phyloP scores from a whole-genome alignment of 345 rosid species.

The Geranium brycei region DNA sequence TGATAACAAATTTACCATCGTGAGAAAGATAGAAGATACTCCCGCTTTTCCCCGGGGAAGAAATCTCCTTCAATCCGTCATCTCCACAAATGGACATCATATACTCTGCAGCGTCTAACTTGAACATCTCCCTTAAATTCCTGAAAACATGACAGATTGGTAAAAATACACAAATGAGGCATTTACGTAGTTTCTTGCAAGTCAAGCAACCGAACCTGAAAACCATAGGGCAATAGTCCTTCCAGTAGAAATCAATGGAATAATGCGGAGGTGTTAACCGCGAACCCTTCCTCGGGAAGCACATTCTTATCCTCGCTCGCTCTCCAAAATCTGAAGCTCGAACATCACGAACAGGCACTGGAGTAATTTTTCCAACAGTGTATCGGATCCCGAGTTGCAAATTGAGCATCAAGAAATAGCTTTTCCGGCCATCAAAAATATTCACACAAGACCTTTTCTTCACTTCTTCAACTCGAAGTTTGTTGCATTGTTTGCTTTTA shows the following conservation, averaged over 20 bases:
- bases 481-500: slow-evolving; percentile 33
- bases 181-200: no score
- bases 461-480: slow-evolving; percentile 30
- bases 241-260: slow-evolving; percentile 82
- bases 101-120: slow-evolving; percentile 93
- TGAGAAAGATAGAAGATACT: slow-evolving; percentile 86
- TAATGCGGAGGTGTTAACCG: slow-evolving; percentile 81
- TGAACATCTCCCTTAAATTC: slow-evolving; percentile 94
- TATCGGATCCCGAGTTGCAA: slow-evolving; percentile 97
- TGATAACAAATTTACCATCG: slow-evolving; percentile 83
- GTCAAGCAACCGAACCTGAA: slow-evolving; percentile 45
- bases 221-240: slow-evolving; percentile 97
- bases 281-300: slow-evolving; percentile 77
- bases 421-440: slow-evolving; percentile 33
- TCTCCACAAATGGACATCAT: slow-evolving; percentile 99
- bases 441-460: slow-evolving; percentile 30
- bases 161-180: no score
- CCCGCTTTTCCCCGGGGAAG: slow-evolving; percentile 94
- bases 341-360: slow-evolving; percentile 82
- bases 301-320: slow-evolving; percentile 86
- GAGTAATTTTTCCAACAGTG: slow-evolving; percentile 90
- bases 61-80: slow-evolving; percentile 71
- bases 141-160: slow-evolving; percentile 22
- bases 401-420: slow-evolving; percentile 66
- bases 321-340: slow-evolving; percentile 83